Conservation (phyloP, 1,284 basidiomycete species). For the Naganishia sp. region DNA sequence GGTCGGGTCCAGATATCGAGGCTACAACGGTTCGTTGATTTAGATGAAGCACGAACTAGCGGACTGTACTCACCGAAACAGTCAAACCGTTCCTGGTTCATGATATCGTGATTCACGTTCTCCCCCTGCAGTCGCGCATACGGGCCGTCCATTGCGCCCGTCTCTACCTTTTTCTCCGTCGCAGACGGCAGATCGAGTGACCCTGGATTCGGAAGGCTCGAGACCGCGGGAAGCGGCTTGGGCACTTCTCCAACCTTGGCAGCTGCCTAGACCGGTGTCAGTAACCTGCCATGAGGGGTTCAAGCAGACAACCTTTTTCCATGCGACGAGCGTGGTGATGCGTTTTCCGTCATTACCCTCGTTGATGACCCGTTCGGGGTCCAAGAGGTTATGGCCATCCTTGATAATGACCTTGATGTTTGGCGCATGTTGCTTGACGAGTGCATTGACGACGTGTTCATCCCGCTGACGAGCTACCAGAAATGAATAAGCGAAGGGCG, state of each 20-base stretch:
- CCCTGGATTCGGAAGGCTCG: conserved; percentile 45
- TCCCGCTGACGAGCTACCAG: conserved; percentile 37
- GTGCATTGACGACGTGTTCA: conserved; percentile 37
- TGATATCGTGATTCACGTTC: conserved; percentile 49
- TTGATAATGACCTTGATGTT: conserved; percentile 49
- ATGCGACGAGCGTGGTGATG: conserved; percentile 48
- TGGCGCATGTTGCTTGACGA: conserved; percentile 42
- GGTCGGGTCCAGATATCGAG: conserved; percentile 51
- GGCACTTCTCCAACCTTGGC: conserved; percentile 41
- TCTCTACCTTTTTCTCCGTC: conserved; percentile 32
- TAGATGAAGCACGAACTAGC: too few species aligned
- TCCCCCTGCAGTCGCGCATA: conserved; percentile 29
- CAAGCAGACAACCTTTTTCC: conserved; percentile 43
- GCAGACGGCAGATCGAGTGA: conserved; percentile 36
- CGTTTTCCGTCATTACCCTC: conserved; percentile 45
- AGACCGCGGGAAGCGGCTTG: conserved; percentile 41
- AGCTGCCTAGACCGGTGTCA: conserved; percentile 39
- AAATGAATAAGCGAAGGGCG: not conserved
- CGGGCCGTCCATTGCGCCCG: conserved; percentile 19
- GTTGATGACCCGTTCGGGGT: conserved; percentile 49
- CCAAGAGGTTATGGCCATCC: conserved; percentile 54
- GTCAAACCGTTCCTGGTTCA: conserved; percentile 43
- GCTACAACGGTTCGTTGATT: conserved; percentile 39
- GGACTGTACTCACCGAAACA: conserved; percentile 41
- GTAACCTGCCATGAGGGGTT: not conserved